These are phyloP conservation scores for Lepiota brunneoincarnata DNA, from an alignment of 768 basidiomycete species.

Conservation along the genomic window DNA sequence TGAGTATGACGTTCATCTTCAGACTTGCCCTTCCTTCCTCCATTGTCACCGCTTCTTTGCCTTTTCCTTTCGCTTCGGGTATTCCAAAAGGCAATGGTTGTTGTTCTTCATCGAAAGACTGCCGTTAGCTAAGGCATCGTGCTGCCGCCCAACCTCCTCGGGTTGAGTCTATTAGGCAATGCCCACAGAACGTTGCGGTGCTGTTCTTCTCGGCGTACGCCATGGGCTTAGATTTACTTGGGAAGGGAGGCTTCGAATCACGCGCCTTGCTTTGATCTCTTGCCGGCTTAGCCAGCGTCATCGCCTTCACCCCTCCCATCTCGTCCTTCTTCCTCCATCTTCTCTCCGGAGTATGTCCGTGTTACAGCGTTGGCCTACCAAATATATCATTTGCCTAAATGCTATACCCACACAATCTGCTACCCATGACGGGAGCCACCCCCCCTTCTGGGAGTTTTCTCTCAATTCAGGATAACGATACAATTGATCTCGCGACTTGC, in stretches of 20 bases:
- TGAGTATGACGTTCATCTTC: conserved; percentile 23
- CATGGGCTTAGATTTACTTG: not conserved
- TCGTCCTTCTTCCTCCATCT: not conserved
- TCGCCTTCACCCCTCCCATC: conserved; percentile 6
- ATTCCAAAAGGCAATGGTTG: not conserved
- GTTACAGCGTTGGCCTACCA: not conserved
- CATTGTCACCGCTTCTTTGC: conserved; percentile 7
- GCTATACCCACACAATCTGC: not conserved
- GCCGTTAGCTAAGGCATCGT: not conserved
- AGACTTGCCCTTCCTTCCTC: conserved; percentile 4
- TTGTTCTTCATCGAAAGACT: conserved; percentile 1
- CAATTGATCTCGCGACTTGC: not conserved
- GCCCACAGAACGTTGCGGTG: not conserved
- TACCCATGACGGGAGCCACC: not conserved
- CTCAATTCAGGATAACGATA: not conserved
- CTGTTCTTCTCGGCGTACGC: not conserved
- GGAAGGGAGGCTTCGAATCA: not conserved
- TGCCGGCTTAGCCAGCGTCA: not conserved
- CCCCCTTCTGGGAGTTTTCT: conserved; percentile 4
- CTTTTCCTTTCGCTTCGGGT: conserved; percentile 7
- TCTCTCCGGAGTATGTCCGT: conserved; percentile 10
- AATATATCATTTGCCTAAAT: not conserved
- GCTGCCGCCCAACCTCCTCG: not conserved
- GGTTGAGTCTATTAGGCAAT: not conserved
- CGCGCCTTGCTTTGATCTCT: not conserved